Evolutionary conservation across 805 yeast genomes (phyloP).

Genomic region (Komagataella phaffii): DNA sequence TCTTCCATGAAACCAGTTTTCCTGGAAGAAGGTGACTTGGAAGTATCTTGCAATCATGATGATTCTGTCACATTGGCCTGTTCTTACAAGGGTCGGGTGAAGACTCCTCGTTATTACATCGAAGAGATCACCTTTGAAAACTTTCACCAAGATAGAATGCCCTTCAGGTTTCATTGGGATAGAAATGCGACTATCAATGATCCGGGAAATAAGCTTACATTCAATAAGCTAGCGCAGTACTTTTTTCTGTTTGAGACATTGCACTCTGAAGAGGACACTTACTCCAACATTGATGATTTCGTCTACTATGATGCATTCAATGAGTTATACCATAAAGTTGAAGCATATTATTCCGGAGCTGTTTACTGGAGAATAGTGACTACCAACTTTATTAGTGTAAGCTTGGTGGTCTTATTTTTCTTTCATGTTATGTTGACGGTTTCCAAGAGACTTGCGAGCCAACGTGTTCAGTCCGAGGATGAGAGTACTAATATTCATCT

Average conservation of each 20-base stretch:
- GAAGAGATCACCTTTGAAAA: conserved; percentile 3
- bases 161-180: neutral
- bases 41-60: conserved; percentile 2
- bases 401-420: neutral
- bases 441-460: neutral
- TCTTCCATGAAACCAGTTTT: conserved; percentile 5
- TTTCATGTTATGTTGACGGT: neutral
- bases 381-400: neutral
- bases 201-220: neutral
- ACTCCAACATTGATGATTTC: conserved; percentile 1
- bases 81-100: conserved; percentile 3
- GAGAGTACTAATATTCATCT: neutral
- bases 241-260: conserved; percentile 4
- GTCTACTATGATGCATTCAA: conserved; percentile 2
- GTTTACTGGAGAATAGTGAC: neutral
- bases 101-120: conserved; percentile 4
- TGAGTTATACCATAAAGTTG: neutral
- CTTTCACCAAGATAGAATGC: conserved; percentile 2
- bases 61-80: neutral
- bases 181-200: neutral
- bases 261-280: conserved; percentile 1
- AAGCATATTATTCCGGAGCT: neutral
- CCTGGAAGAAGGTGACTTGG: conserved; percentile 5
- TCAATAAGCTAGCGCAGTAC: conserved; percentile 2
- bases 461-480: neutral